phyloP scores from a whole-genome alignment of 306 rosid genomes.

The Acacia crassicarpa region DNA sequence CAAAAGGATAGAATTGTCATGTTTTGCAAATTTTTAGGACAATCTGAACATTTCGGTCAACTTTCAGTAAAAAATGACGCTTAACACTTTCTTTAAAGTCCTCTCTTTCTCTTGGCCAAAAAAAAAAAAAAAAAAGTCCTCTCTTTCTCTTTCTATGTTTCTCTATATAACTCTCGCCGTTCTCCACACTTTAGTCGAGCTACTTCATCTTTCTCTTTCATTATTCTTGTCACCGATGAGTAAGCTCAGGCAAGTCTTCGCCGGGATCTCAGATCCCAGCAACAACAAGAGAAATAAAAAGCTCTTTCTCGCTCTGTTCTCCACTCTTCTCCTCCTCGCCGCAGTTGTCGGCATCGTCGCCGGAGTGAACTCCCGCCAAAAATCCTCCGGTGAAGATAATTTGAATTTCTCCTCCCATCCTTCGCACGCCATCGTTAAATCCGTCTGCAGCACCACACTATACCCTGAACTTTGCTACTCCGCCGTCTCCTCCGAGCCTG shows the following conservation, averaged over 20 bases:
- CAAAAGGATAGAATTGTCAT: no score
- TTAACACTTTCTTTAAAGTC: no score
- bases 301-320: conserved; percentile 35
- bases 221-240: neutral
- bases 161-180: neutral
- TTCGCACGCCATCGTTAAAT: conserved; percentile 51
- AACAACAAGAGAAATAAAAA: conserved; percentile 31
- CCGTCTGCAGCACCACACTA: conserved; percentile 55
- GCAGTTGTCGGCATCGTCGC: conserved; percentile 39
- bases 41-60: no score
- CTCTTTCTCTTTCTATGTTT: neutral
- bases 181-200: neutral
- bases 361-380: conserved; percentile 35
- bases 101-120: neutral
- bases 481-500: conserved; percentile 32
- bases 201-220: neutral
- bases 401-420: neutral
- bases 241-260: conserved; percentile 18
- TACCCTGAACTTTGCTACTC: conserved; percentile 67
- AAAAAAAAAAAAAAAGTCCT: no score
- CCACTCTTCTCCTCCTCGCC: conserved; percentile 40
- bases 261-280: conserved; percentile 30
- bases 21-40: no score
- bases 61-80: no score
- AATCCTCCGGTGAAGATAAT: neutral